Evolutionary conservation across 352 stramenopile genomes (phyloP).

Genomic region (Globisporangium orthogonon): DNA sequence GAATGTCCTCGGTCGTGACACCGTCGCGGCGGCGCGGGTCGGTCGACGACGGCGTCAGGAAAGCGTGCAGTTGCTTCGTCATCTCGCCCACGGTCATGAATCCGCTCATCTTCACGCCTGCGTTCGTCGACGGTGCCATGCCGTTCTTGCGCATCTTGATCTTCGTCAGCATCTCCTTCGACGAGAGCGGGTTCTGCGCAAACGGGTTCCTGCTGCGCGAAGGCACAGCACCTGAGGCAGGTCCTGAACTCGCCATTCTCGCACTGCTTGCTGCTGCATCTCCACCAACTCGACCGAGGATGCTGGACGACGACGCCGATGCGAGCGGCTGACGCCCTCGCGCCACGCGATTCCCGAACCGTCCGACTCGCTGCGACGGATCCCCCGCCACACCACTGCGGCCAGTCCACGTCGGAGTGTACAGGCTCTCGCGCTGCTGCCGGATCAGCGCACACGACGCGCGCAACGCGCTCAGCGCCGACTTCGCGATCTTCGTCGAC

Average conservation of each 20-base stretch:
- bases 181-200: constrained; percentile 31
- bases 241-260: background rate
- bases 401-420: constrained; percentile 77
- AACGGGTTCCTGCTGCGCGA: constrained; percentile 18
- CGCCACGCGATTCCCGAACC: constrained; percentile 39
- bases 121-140: constrained; percentile 10
- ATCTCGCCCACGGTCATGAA: constrained; percentile 54
- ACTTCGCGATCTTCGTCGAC: constrained; percentile 84
- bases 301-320: constrained; percentile 2
- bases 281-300: background rate
- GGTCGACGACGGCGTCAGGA: constrained; percentile 36
- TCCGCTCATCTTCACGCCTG: constrained; percentile 11
- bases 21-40: constrained; percentile 28
- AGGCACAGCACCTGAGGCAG: background rate
- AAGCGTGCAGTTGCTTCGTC: constrained; percentile 74
- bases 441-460: constrained; percentile 70
- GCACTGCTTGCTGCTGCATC: background rate
- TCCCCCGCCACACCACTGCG: constrained; percentile 63
- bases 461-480: constrained; percentile 73
- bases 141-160: constrained; percentile 47
- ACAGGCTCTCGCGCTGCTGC: constrained; percentile 54
- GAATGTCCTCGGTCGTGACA: constrained; percentile 86
- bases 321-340: constrained; percentile 14
- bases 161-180: constrained; percentile 59
- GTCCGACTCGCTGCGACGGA: constrained; percentile 29